Base-by-base conservation (phyloP, 106 monocot genomes). In the Platanthera zijinensis region DNA sequence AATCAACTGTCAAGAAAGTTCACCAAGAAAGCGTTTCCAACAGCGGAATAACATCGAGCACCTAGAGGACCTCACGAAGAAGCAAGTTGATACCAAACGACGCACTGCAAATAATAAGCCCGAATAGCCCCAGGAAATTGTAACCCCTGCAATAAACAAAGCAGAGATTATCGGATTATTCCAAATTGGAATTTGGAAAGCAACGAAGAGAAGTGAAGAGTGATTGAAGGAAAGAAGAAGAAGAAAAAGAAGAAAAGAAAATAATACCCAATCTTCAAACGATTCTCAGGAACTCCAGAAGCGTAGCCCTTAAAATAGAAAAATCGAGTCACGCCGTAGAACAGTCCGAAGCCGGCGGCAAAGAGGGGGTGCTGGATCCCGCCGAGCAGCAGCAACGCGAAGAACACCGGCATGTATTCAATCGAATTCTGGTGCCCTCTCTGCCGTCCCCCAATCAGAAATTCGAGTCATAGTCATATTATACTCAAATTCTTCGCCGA, bases 341-440 rank as follows among this genome's bases (percentile, higher is more conserved):
- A 2, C 7, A 70, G 25, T 1, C 95, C 95, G 10, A 96, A 79
- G 13, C 72, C 81, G 0, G 92, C 71, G 14, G 87, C 86, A 50
- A 90, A 72, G 22, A 75, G 4, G 52, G 96, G 89, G 52, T 89
- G 90, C 82, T 90, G 93, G 10, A 93, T 18, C 8, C 96, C 93
- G 10, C 93, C 90, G 7, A 96, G 66, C 21, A 91, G 22, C 19
- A 93, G 66, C 78, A 69, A 77, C 69, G 75, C 82, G 74, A 96
- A 90, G 89, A 96, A 96, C 73, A 87, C 46, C 3, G 96, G 92
- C 96, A 96, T 89, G 75, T 71, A 51, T 77, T 96, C 96, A 49
- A 93, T 79, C 53, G 96, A 96, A 84, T 96, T 96, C 85, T 96
- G 95, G 76, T 96, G 95, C 25, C 95, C 95, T 75, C 95, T 89